A percentile compares a stretch with the other conserved stretches of the same genome.
These are phyloP conservation scores for Pseudogymnoascus sp. DNA, from an alignment of 2,329 filamentous ascomycete species.

Conservation along the genomic window DNA sequence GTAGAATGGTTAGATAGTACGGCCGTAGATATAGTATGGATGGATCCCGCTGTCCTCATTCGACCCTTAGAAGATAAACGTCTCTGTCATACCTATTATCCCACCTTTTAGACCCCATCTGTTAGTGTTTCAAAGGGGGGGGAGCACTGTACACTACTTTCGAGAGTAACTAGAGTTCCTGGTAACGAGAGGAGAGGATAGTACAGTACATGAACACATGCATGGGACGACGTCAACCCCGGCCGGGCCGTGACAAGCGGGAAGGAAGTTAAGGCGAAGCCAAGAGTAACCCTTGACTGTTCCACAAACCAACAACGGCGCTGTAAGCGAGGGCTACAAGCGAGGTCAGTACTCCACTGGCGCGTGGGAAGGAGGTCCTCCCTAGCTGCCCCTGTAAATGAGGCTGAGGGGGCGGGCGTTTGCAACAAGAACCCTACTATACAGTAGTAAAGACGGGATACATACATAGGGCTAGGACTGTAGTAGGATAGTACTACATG, in stretches of 20 bases:
- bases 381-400: background rate
- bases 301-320: too few species aligned
- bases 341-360: background rate
- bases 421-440: background rate
- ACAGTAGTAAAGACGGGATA: background rate
- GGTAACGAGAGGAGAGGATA: too few species aligned
- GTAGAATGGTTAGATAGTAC: background rate
- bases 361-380: background rate
- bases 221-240: background rate
- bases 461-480: too few species aligned
- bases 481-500: too few species aligned
- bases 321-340: background rate
- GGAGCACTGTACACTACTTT: too few species aligned
- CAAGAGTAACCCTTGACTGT: too few species aligned
- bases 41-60: background rate
- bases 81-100: background rate
- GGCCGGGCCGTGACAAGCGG: background rate
- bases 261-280: background rate
- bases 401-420: background rate
- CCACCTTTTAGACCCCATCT: background rate
- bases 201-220: background rate
- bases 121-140: background rate
- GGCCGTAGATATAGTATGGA: background rate
- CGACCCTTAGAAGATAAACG: background rate
- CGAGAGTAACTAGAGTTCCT: too few species aligned